Evolutionary conservation across 1,284 basidiomycete species (phyloP), one percentile per base, ranked within the genome.

Genomic region (Jaminaea rosea): DNA sequence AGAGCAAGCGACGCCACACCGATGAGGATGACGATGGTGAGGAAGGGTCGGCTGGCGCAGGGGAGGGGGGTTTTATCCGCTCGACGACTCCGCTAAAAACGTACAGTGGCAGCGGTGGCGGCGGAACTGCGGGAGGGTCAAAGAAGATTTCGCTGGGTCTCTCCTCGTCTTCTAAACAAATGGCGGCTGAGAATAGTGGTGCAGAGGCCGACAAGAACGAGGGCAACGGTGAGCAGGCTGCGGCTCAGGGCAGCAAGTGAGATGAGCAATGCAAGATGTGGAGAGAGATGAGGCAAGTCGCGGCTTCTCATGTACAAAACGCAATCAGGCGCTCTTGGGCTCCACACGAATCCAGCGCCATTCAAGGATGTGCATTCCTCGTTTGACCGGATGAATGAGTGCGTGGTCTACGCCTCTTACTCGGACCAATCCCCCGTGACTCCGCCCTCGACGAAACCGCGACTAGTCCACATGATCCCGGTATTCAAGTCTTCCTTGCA

Each of bases 401-500:
- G n/a, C n/a, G n/a, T n/a, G n/a, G n/a, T n/a, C n/a, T n/a, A n/a
- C n/a, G n/a, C n/a, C n/a, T n/a, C 39, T 24, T 23, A 42, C 39
- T 42, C 39, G 23, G 11, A 11, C 6, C 24, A 42, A 21, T 24
- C 39, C 39, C 39, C 39, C 39, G 13, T 24, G 19, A 21, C 39
- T 21, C 39, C 29, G 8, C 29, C 29, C 8, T 31, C 29, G 9
- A 8, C 44, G 24, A 45, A 29, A 6, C 44, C 44, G 24, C 44
- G 26, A 13, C n/a, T 11, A 10, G 11, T 45, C 49, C 49, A 51
- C 49, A 51, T 51, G 13, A n/a, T 34, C 10, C 42, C 24, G 9
- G 49, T 29, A 32, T 51, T 51, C 11, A 51, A 44, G 36, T 51
- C 49, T n/a, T 5, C 27, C 45, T 15, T 11, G 6, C 49, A 26